Base-by-base conservation (phyloP, 2,329 filamentous ascomycete genomes). In the Xylaria sp. region DNA sequence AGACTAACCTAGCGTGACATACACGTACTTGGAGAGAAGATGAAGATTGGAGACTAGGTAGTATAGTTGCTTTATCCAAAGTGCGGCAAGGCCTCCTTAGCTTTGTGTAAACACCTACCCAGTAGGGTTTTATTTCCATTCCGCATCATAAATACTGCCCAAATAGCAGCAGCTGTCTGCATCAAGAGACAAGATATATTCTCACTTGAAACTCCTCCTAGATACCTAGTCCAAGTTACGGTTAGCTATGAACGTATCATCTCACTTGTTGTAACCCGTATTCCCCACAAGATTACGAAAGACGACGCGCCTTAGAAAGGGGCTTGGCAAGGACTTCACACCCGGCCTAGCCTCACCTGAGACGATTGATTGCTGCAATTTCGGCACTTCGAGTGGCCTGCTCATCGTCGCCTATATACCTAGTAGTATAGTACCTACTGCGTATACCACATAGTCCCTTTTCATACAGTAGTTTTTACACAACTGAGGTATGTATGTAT, bases 361-460 rank as follows among this genome's bases (percentile, higher is more conserved):
- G 27, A 50, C 25, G 57, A 72, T 73, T 72, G 65, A 73, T 73
- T 74, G 64, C 68, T 66, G 69, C 62, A 75, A 75, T 75, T 70
- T 75, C 74, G 71, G 73, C 67, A 69, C 65, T 71, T 57, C 49
- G 56, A 25, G 65, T 45, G 60, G 10, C 55, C 57, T 69, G 58
- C 27, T 70, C 62, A 60, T 54, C 4, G 42, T 57, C 56, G 36
- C 22, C 33, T 29, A 27, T 15, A 27, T 45, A 17, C 38, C n/a
- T n/a, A n/a, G n/a, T n/a, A n/a, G n/a, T n/a, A n/a, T n/a, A n/a
- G n/a, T n/a, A n/a, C n/a, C n/a, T n/a, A n/a, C n/a, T n/a, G n/a
- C n/a, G n/a, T n/a, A n/a, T n/a, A n/a, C n/a, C n/a, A n/a, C n/a
- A n/a, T n/a, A n/a, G n/a, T n/a, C n/a, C n/a, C n/a, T n/a, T n/a